phyloP scores from a whole-genome alignment of 768 basidiomycete species.

The Collybia sp. region DNA sequence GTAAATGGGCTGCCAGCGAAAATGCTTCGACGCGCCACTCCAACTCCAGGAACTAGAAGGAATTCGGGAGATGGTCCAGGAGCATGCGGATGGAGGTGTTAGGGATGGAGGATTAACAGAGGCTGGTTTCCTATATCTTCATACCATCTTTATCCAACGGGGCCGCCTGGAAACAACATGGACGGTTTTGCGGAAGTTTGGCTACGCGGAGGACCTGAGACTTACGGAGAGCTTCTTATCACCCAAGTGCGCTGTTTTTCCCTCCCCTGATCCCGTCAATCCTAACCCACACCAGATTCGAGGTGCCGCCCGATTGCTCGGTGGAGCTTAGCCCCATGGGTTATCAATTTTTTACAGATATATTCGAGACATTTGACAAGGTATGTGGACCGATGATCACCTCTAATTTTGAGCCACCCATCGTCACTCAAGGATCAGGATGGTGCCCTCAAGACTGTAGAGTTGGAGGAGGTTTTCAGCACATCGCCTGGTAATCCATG shows the following conservation, averaged over 20 bases:
- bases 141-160: constrained; percentile 95
- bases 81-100: constrained; percentile 72
- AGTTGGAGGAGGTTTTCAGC: constrained; percentile 86
- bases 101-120: constrained; percentile 83
- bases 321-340: constrained; percentile 93
- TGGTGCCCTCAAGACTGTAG: constrained; percentile 79
- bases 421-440: constrained; percentile 72
- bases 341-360: constrained; percentile 95
- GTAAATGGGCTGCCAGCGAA: constrained; percentile 48
- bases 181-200: constrained; percentile 93
- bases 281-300: constrained; percentile 54
- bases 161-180: constrained; percentile 96
- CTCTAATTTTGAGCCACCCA: constrained; percentile 1
- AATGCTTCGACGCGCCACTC: constrained; percentile 92
- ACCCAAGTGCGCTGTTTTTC: constrained; percentile 64
- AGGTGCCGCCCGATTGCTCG: constrained; percentile 90
- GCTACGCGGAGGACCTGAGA: constrained; percentile 92
- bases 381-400: constrained; percentile 25
- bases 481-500: constrained; percentile 98
- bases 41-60: constrained; percentile 93
- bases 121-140: constrained; percentile 88
- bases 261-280: neutral
- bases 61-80: constrained; percentile 88
- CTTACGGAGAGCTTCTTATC: constrained; percentile 83
- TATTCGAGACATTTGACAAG: constrained; percentile 95